These are phyloP conservation scores for Monosporascus sp. DNA, from an alignment of 2,329 filamentous ascomycete species.

Conservation along the genomic window DNA sequence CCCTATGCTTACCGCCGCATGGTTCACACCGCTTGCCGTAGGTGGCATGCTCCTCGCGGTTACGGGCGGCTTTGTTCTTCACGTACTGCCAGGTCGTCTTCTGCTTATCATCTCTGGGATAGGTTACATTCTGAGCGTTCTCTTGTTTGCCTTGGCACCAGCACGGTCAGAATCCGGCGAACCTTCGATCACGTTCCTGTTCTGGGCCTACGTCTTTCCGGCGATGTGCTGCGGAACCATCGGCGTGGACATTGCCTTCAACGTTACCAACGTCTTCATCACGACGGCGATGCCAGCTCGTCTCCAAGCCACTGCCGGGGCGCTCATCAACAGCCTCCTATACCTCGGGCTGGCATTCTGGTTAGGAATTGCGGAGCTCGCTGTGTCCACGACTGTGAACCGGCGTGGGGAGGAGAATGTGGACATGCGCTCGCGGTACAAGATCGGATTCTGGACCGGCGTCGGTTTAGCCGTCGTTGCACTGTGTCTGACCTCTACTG, in stretches of 20 bases:
- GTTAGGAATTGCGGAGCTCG: constrained; percentile 65
- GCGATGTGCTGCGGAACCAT: constrained; percentile 64
- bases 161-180: constrained; percentile 37
- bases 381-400: constrained; percentile 41
- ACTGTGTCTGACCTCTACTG: constrained; percentile 18
- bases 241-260: constrained; percentile 71
- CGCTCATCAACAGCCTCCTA: constrained; percentile 63
- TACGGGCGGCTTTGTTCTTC: constrained; percentile 60
- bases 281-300: constrained; percentile 63
- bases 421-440: constrained; percentile 21
- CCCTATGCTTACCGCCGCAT: constrained; percentile 60
- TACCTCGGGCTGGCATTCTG: constrained; percentile 69
- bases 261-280: constrained; percentile 71
- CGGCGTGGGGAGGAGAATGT: constrained; percentile 8
- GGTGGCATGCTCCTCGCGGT: constrained; percentile 63
- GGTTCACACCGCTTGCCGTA: constrained; percentile 62
- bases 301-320: constrained; percentile 67
- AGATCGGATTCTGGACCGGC: constrained; percentile 26
- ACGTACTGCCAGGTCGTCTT: constrained; percentile 57
- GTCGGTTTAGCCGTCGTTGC: constrained; percentile 22
- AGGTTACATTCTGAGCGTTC: constrained; percentile 51
- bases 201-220: constrained; percentile 73
- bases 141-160: constrained; percentile 63
- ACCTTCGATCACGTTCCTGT: constrained; percentile 37
- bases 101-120: constrained; percentile 57